Evolutionary conservation across 352 stramenopile genomes (phyloP).

Genomic region (Globisporangium irregulare): DNA sequence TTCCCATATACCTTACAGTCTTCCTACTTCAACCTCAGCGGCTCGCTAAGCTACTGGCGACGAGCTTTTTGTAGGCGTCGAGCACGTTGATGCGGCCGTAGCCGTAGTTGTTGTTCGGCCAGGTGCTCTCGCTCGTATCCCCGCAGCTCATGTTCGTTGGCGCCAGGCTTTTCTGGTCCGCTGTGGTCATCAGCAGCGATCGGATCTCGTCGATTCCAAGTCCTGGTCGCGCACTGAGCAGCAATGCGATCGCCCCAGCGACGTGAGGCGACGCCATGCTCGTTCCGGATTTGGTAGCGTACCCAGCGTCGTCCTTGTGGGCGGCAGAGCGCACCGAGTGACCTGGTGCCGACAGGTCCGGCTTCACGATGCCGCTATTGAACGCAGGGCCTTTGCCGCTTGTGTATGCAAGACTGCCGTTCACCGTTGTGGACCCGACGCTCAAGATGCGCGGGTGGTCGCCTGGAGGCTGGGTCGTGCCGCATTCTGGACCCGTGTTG

Average conservation of each 20-base stretch:
- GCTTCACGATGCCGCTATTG: conserved; percentile 35
- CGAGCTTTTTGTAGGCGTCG: conserved; percentile 9
- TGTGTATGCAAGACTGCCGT: conserved; percentile 33
- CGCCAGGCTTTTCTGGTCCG: conserved; percentile 15
- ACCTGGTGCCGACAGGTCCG: conserved; percentile 40
- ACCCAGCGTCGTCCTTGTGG: conserved; percentile 32
- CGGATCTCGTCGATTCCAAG: conserved; percentile 29
- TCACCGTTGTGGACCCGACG: conserved; percentile 33
- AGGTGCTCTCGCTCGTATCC: conserved; percentile 5
- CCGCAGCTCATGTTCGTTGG: conserved; percentile 12
- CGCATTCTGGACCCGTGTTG: conserved; percentile 38
- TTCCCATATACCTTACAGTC: background rate
- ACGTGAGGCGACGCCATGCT: conserved; percentile 57
- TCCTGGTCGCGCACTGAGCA: conserved; percentile 32
- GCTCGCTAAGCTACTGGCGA: background rate
- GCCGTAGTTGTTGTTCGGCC: conserved; percentile 28
- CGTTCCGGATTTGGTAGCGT: conserved; percentile 43
- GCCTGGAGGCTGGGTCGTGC: conserved; percentile 29
- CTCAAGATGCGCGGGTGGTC: conserved; percentile 36
- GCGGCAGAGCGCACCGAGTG: conserved; percentile 36
- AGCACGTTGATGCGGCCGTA: conserved; percentile 24
- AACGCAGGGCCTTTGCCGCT: conserved; percentile 37
- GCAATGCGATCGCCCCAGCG: conserved; percentile 43
- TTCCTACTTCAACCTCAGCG: background rate
- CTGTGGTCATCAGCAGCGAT: conserved; percentile 12